Evolutionary conservation across 805 yeast species (phyloP).

Genomic region (Torulaspora indica): DNA sequence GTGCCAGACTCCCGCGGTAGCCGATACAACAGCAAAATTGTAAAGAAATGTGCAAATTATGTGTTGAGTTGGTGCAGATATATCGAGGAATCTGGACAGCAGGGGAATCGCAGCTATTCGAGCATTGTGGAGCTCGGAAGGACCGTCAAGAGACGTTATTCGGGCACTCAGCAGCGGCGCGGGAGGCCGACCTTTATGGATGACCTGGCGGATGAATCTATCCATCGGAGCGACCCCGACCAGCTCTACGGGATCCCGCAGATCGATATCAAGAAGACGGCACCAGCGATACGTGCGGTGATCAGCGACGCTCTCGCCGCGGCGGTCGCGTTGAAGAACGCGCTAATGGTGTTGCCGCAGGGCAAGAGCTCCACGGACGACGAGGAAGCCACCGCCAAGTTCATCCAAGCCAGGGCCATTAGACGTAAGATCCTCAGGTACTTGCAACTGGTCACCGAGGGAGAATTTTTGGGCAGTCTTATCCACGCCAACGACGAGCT

Average conservation of each 20-base stretch:
- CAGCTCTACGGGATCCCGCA: constrained; percentile 54
- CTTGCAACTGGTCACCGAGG: constrained; percentile 77
- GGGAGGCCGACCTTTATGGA: constrained; percentile 40
- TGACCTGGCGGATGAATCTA: constrained; percentile 47
- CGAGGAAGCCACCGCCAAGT: constrained; percentile 53
- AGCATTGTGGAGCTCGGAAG: constrained; percentile 17
- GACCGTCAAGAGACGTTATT: constrained; percentile 15
- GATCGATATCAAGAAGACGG: constrained; percentile 63
- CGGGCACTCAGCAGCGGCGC: constrained; percentile 4
- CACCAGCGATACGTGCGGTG: constrained; percentile 61
- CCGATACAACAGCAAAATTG: constrained; percentile 41
- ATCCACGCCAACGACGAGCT: constrained; percentile 88
- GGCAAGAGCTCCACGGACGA: constrained; percentile 62
- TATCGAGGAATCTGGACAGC: constrained; percentile 29
- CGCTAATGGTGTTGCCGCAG: constrained; percentile 43
- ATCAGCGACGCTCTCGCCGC: constrained; percentile 74
- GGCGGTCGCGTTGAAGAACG: constrained; percentile 64
- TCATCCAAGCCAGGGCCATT: constrained; percentile 67
- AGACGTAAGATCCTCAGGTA: constrained; percentile 77
- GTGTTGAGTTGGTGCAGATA: constrained; percentile 66
- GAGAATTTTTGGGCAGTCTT: constrained; percentile 81
- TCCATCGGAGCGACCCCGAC: constrained; percentile 26
- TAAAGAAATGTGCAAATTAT: constrained; percentile 41
- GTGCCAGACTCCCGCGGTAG: constrained; percentile 34
- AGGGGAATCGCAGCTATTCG: constrained; percentile 20